Conservation (phyloP, 2,329 filamentous ascomycete genomes). For the Fusarium cyanostomum region DNA sequence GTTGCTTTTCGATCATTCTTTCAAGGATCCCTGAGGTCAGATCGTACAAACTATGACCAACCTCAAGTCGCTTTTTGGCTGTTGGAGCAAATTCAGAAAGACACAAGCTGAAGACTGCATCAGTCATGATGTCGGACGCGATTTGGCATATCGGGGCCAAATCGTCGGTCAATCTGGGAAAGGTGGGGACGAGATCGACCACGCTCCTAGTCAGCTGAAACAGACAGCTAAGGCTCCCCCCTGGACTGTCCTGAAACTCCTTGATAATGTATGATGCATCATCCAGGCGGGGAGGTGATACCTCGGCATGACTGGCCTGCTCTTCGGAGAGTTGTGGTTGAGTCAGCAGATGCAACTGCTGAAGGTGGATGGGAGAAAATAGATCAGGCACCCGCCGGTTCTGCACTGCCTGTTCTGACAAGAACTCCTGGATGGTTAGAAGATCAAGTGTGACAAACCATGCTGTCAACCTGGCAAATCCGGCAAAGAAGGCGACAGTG, state of each 20-base stretch:
- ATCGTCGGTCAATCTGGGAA: conserved; percentile 59
- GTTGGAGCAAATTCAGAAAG: conserved; percentile 33
- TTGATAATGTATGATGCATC: conserved; percentile 51
- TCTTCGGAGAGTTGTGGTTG: conserved; percentile 22
- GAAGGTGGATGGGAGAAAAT: conserved; percentile 53
- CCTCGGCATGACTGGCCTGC: conserved; percentile 21
- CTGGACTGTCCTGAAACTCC: conserved; percentile 53
- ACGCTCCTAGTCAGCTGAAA: conserved; percentile 55
- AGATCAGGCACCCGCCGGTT: conserved; percentile 38
- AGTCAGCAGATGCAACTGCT: conserved; percentile 51
- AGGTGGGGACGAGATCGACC: conserved; percentile 52
- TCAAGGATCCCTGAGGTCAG: conserved; percentile 55
- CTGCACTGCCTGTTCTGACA: conserved; percentile 7
- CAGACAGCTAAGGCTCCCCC: conserved; percentile 56
- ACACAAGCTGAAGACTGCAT: conserved; percentile 40
- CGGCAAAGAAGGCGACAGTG: conserved; percentile 49
- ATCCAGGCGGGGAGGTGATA: conserved; percentile 27
- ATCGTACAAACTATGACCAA: conserved; percentile 56
- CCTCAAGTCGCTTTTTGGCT: conserved; percentile 48
- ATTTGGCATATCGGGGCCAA: conserved; percentile 52
- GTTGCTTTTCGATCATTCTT: conserved; percentile 63
- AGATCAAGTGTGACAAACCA: conserved; percentile 62
- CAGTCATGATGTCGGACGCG: conserved; percentile 46
- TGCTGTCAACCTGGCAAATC: conserved; percentile 61
- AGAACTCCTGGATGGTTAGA: conserved; percentile 30